These are phyloP conservation scores for Penicillium corylophilum DNA, from an alignment of 2,329 filamentous ascomycete genomes.

Conservation along the genomic window DNA sequence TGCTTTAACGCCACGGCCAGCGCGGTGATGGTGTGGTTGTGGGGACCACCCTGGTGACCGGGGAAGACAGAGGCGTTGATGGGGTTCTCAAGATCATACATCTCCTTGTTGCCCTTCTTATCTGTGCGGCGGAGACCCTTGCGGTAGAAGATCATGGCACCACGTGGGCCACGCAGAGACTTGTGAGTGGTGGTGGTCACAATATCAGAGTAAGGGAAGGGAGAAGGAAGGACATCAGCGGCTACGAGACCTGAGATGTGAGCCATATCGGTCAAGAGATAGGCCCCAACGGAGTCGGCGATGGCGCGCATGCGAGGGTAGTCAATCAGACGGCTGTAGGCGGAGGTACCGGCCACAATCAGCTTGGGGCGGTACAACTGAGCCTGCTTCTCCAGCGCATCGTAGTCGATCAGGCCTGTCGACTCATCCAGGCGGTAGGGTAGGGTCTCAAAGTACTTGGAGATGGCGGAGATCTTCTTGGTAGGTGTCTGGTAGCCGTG, in stretches of 20 bases:
- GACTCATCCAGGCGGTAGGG: constrained; percentile 76
- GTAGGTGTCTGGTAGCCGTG: constrained; percentile 97
- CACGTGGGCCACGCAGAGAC: constrained; percentile 93
- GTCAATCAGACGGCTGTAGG: constrained; percentile 97
- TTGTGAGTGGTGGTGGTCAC: constrained; percentile 99
- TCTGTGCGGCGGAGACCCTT: constrained; percentile 91
- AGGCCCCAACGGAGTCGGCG: constrained; percentile 87
- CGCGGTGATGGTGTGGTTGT: constrained; percentile 99
- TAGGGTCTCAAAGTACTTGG: constrained; percentile 98
- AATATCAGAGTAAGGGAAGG: constrained; percentile 89
- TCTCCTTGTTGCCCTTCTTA: constrained; percentile 84
- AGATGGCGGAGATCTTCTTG: constrained; percentile 96
- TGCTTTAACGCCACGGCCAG: constrained; percentile 94
- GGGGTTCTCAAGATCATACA: constrained; percentile 90
- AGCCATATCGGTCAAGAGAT: constrained; percentile 96
- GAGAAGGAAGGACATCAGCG: constrained; percentile 87
- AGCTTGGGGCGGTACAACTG: constrained; percentile 93
- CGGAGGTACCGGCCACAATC: constrained; percentile 92
- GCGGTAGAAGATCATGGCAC: constrained; percentile 99
- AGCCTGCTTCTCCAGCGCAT: constrained; percentile 84
- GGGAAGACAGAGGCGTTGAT: constrained; percentile 99
- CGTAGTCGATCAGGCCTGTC: constrained; percentile 97
- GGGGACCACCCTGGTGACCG: constrained; percentile 95
- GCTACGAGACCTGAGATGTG: constrained; percentile 97
- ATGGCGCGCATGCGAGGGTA: constrained; percentile 96